Evolutionary conservation across 192 early-diverging fungal genomes (phyloP).

Genomic region (Lunasporangiospora selenospora): DNA sequence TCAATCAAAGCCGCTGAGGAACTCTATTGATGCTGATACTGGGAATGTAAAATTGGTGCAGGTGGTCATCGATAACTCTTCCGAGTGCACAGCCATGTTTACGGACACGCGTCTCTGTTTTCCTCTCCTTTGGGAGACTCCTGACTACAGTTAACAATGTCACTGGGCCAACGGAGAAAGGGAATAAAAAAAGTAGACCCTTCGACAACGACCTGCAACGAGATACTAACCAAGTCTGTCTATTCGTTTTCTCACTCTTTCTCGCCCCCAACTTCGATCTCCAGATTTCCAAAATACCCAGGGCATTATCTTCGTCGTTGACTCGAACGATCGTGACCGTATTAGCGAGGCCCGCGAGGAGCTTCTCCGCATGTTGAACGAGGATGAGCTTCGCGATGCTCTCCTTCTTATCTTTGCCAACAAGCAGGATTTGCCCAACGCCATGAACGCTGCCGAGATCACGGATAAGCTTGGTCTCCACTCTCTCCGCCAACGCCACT

Average conservation of each 20-base stretch:
- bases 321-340: slow-evolving; percentile 96
- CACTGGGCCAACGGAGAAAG: too few relatives aligned
- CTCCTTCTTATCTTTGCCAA: slow-evolving; percentile 95
- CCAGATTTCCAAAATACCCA: slow-evolving; percentile 96
- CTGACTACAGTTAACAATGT: too few relatives aligned
- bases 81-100: too few relatives aligned
- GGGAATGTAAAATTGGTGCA: too few relatives aligned
- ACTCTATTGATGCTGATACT: too few relatives aligned
- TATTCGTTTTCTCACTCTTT: not conserved
- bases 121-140: too few relatives aligned
- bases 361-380: slow-evolving; percentile 91
- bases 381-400: slow-evolving; percentile 93
- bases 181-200: too few relatives aligned
- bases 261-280: not conserved
- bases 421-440: slow-evolving; percentile 98
- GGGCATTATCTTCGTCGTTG: slow-evolving; percentile 97
- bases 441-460: slow-evolving; percentile 93
- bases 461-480: slow-evolving; percentile 92
- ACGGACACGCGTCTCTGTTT: too few relatives aligned
- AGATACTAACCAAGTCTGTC: not conserved
- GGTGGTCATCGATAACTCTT: too few relatives aligned
- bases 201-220: not conserved
- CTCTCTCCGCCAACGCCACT: slow-evolving; percentile 78
- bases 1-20: too few relatives aligned
- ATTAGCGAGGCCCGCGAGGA: slow-evolving; percentile 92